Base-by-base conservation (phyloP, 2,329 filamentous ascomycete species). In the Ophioceras dolichostomum region DNA sequence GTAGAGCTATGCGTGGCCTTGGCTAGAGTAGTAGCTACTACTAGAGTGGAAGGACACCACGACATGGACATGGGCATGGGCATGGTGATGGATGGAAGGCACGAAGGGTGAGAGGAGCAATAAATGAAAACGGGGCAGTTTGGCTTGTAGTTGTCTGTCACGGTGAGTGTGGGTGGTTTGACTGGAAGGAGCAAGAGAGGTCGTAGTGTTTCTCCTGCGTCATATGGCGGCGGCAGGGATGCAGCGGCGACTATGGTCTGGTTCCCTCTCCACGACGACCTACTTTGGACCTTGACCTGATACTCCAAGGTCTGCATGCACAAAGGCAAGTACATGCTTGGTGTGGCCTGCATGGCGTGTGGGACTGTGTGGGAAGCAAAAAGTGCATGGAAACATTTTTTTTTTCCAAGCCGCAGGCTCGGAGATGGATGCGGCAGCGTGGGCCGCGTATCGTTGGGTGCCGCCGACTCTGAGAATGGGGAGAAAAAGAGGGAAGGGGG, bases 221-320 rank as follows among this genome's bases (percentile, higher is more conserved):
- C 53, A 56, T 55, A 49, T 49, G 47, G 42, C 41, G 39, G 37
- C 46, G 26, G 46, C 50, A 53, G 47, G 51, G 51, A 47, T 52
- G 29, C 37, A 26, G 22, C 22, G 12, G 7, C 22, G 22, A 26
- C 22, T 43, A 43, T 42, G 46, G 43, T n/a, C n/a, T n/a, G n/a
- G n/a, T n/a, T n/a, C n/a, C n/a, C n/a, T n/a, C n/a, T n/a, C n/a
- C n/a, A n/a, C n/a, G n/a, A n/a, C n/a, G n/a, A n/a, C n/a, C n/a
- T n/a, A n/a, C n/a, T n/a, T n/a, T n/a, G n/a, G n/a, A n/a, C n/a
- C n/a, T n/a, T n/a, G n/a, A n/a, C n/a, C n/a, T n/a, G n/a, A n/a
- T n/a, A n/a, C n/a, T n/a, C n/a, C n/a, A n/a, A n/a, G n/a, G n/a
- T n/a, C n/a, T n/a, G n/a, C n/a, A n/a, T n/a, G n/a, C n/a, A n/a